Percentiles rank a stretch among this genome's conserved stretches.
Conservation (phyloP, 31 red algal species). For the Endocladia muricata region DNA sequence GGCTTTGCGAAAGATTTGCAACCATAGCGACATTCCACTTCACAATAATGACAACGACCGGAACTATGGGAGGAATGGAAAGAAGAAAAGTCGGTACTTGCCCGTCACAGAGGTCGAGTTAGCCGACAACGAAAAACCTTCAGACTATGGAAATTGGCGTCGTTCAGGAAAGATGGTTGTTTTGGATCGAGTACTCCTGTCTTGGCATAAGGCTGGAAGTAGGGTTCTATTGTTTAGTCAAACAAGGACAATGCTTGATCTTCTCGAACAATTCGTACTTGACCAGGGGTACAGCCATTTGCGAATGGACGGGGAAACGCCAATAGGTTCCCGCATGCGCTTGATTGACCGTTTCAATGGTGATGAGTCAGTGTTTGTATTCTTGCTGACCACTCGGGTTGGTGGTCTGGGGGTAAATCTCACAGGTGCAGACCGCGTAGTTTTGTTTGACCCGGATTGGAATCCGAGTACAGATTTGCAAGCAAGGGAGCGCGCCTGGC, state of each 20-base stretch:
- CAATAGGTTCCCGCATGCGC: constrained; percentile 71
- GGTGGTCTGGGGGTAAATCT: constrained; percentile 96
- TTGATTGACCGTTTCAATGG: constrained; percentile 93
- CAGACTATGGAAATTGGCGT: constrained; percentile 77
- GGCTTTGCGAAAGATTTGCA: constrained; percentile 95
- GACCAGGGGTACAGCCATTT: constrained; percentile 63
- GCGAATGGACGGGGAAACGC: constrained; percentile 94
- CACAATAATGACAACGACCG: constrained; percentile 40
- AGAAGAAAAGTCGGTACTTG: neutral
- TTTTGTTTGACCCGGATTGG: constrained; percentile 97
- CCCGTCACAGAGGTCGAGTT: constrained; percentile 1
- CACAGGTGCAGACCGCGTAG: constrained; percentile 94
- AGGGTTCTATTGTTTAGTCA: constrained; percentile 95
- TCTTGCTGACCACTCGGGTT: constrained; percentile 93
- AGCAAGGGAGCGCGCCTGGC: constrained; percentile 95
- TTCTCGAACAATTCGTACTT: constrained; percentile 73
- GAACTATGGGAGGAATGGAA: constrained; percentile 13
- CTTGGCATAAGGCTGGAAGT: constrained; percentile 69
- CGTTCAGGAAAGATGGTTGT: constrained; percentile 86
- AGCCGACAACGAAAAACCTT: constrained; percentile 13
- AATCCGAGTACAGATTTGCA: constrained; percentile 96
- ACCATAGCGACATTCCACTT: constrained; percentile 86
- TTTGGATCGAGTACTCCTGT: constrained; percentile 61
- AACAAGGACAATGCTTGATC: constrained; percentile 86
- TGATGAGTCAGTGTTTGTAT: constrained; percentile 66